phyloP scores from a whole-genome alignment of 345 rosid species.

The Schrenkiella parvula region DNA sequence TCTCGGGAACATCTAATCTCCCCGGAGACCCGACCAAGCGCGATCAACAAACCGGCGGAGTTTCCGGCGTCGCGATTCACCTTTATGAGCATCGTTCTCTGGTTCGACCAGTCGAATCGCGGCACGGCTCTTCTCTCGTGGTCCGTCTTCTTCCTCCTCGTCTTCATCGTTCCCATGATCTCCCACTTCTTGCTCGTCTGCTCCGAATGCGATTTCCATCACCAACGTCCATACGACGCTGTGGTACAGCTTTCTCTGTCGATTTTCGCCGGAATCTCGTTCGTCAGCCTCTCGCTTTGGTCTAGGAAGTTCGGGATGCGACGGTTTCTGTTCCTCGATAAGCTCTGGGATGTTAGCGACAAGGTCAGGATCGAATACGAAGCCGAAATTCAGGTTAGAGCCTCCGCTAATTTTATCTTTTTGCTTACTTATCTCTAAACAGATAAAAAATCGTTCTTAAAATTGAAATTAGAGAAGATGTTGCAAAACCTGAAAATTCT shows the following conservation, averaged over 20 bases:
- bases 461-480: not conserved
- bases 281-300: slow-evolving; percentile 60
- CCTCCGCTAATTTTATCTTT: not conserved
- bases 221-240: slow-evolving; percentile 71
- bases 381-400: slow-evolving; percentile 56
- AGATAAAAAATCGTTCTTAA: not conserved
- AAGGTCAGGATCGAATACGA: slow-evolving; percentile 51
- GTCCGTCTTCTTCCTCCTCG: slow-evolving; percentile 63
- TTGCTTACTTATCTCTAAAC: not conserved
- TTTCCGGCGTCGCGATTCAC: slow-evolving; percentile 11
- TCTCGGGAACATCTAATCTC: slow-evolving; percentile 26
- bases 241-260: slow-evolving; percentile 74
- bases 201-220: slow-evolving; percentile 58
- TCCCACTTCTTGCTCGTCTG: slow-evolving; percentile 70
- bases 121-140: slow-evolving; percentile 58
- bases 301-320: slow-evolving; percentile 62
- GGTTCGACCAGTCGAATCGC: slow-evolving; percentile 57
- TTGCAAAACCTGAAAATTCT: not conserved
- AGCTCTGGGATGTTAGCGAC: slow-evolving; percentile 50
- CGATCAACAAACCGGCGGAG: slow-evolving; percentile 21
- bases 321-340: slow-evolving; percentile 71
- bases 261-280: slow-evolving; percentile 62
- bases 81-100: slow-evolving; percentile 26
- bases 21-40: slow-evolving; percentile 1
- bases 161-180: slow-evolving; percentile 54